These are phyloP conservation scores for Scutellaria baicalensis DNA, from an alignment of 257 asterid species.

Conservation along the genomic window DNA sequence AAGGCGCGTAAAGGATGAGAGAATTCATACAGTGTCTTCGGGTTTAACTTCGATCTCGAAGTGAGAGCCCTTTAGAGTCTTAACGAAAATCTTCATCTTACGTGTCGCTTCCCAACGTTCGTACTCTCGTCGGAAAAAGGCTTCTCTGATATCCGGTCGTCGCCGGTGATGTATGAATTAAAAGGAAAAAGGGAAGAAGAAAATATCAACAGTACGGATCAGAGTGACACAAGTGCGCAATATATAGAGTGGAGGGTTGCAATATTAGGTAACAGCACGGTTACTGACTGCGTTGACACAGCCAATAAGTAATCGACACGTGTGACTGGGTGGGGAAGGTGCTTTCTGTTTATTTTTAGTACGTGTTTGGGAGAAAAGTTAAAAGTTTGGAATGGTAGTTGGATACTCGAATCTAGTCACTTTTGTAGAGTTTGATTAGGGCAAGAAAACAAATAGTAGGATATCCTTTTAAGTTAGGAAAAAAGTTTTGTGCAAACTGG, in stretches of 20 bases:
- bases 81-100: no score
- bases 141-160: conserved; percentile 27
- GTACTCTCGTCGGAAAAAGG: conserved; percentile 4
- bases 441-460: no score
- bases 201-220: background rate
- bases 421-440: no score
- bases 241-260: background rate
- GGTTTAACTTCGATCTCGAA: no score
- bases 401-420: no score
- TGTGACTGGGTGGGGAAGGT: background rate
- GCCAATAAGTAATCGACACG: background rate
- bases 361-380: no score
- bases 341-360: background rate
- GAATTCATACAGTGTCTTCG: no score
- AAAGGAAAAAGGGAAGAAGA: background rate
- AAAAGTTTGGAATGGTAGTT: no score
- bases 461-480: no score
- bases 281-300: background rate
- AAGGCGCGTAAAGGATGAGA: no score
- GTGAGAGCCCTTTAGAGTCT: no score
- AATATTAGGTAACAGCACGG: conserved; percentile 1
- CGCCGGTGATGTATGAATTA: conserved; percentile 14
- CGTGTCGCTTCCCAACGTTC: background rate
- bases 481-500: no score
- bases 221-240: background rate